Base-by-base conservation (phyloP, 2,329 filamentous ascomycete species). In the Pseudopyrenochaeta lycopersici region DNA sequence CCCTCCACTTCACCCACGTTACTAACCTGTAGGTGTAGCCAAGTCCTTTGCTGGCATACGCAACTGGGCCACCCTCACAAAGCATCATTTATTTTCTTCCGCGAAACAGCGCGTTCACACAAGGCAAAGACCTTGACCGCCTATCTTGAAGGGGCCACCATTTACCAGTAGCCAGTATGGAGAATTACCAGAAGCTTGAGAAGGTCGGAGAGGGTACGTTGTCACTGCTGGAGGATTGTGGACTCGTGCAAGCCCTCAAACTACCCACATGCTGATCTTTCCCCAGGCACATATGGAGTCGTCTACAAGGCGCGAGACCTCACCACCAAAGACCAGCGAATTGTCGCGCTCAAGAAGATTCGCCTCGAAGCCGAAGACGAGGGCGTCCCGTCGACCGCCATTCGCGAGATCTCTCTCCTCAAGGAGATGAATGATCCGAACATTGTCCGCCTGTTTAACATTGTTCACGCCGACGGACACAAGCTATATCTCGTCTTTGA, bases 171-270 rank as follows among this genome's bases (percentile, higher is more conserved):
- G 41, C 52, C 49, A 76, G 56, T 64, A 96, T 97, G 92, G 92
- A 97, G 78, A 96, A 96, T 80, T 97, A 97, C 78, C 91, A 96
- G 80, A 96, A 96, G 81, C 85, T 97, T 72, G 92, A 97, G 82
- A 97, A 97, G 84, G 92, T 97, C 71, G 92, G 92, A 78, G 92
- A 97, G 86, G 92, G 92, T 95, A 80, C 68, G 65, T 29, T 6
- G 11, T n/a, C 7, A 27, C 49, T 0, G 12, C 18, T 21, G 1
- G 3, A 14, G 44, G 3, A 44, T 2, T 12, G 11, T 7, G 2
- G n/a, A 2, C 15, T 15, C 3, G 35, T 33, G 18, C 39, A 14
- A 17, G 10, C 6, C 20, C 27, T 23, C 27, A 9, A 27, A 18
- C 21, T 18, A n/a, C 15, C 17, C 20, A 12, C 18, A 33, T 44